phyloP scores from a whole-genome alignment of 306 rosid species.

The Gleditsia sinensis region DNA sequence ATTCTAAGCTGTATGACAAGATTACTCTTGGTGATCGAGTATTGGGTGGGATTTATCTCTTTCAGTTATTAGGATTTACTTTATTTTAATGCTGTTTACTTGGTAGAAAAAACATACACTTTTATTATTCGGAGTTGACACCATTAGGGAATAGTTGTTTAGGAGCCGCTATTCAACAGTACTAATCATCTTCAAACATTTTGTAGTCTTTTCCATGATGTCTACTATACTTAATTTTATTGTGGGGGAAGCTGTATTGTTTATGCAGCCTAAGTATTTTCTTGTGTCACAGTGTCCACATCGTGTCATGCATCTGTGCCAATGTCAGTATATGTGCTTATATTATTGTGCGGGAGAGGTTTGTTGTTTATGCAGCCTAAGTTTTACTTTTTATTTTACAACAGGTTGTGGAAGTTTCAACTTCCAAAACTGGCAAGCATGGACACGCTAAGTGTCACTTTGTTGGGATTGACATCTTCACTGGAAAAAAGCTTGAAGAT shows the following conservation, averaged over 20 bases:
- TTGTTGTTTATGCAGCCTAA: background rate
- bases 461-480: conserved; percentile 93
- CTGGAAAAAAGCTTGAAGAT: conserved; percentile 92
- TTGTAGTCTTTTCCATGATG: background rate
- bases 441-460: conserved; percentile 99
- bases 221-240: background rate
- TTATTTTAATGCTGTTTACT: background rate
- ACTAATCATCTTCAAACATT: background rate
- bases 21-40: background rate
- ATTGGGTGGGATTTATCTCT: background rate
- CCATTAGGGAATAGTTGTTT: background rate
- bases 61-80: background rate
- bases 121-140: background rate
- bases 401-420: conserved; percentile 97
- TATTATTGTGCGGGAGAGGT: background rate
- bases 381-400: background rate
- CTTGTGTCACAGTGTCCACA: no score
- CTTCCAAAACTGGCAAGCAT: conserved; percentile 96
- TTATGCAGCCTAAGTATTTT: background rate
- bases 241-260: background rate
- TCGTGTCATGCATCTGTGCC: no score
- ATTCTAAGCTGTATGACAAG: background rate
- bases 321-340: no score
- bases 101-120: background rate
- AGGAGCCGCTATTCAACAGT: background rate